phyloP scores from a whole-genome alignment of 75 land plant genomes.

The Pinus tabuliformis region DNA sequence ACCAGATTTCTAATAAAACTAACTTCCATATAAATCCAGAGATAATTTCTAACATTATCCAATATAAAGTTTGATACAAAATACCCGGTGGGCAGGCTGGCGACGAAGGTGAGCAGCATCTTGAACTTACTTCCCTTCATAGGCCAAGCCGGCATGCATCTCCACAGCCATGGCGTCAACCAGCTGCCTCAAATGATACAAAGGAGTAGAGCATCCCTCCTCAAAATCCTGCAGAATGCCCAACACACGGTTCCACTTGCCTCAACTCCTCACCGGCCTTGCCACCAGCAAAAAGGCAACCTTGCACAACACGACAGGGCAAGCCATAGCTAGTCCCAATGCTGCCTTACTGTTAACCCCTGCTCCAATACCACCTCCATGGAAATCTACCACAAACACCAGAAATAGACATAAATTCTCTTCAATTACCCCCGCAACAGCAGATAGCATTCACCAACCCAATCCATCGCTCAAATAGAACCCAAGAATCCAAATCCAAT shows the following conservation, averaged over 20 bases:
- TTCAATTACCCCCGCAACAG: too few relatives aligned
- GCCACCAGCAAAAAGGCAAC: constrained; percentile 70
- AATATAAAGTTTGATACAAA: too few relatives aligned
- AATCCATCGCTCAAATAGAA: too few relatives aligned
- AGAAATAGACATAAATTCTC: too few relatives aligned
- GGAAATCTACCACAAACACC: too few relatives aligned
- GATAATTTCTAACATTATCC: too few relatives aligned
- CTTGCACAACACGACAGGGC: constrained; percentile 70
- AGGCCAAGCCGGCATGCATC: constrained; percentile 98
- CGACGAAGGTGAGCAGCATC: constrained; percentile 90
- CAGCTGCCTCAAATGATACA: constrained; percentile 65
- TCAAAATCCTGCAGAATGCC: constrained; percentile 68
- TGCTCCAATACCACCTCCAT: not conserved
- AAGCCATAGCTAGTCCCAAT: constrained; percentile 51
- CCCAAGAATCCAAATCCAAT: too few relatives aligned
- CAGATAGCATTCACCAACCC: too few relatives aligned
- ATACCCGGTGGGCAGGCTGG: constrained; percentile 83
- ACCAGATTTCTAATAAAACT: too few relatives aligned
- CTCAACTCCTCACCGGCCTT: constrained; percentile 41
- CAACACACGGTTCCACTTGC: constrained; percentile 54
- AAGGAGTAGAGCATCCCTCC: constrained; percentile 58
- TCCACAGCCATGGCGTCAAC: constrained; percentile 97
- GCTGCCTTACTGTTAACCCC: constrained; percentile 48
- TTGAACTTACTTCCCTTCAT: constrained; percentile 92
- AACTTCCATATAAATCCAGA: too few relatives aligned